Conservation (phyloP, 2,329 filamentous ascomycete genomes). For the Neonectria sp. region DNA sequence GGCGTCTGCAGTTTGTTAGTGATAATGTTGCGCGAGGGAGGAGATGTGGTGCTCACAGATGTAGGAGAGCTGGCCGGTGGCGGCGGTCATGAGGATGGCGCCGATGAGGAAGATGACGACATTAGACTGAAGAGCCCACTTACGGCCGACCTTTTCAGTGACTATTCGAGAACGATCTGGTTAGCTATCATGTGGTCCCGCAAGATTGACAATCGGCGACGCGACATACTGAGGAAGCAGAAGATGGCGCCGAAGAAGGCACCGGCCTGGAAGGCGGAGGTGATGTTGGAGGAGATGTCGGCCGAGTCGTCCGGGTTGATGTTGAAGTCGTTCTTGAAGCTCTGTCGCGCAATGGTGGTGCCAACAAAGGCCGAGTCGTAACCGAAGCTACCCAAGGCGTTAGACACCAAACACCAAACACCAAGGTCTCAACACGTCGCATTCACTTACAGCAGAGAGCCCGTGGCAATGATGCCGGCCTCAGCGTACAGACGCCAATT, state of each 20-base stretch:
- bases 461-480: conserved; percentile 64
- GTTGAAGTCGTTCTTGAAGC: conserved; percentile 61
- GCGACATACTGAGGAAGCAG: conserved; percentile 56
- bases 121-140: conserved; percentile 64
- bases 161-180: conserved; percentile 39
- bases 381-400: conserved; percentile 58
- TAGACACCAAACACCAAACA: conserved; percentile 8
- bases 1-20: conserved; percentile 60
- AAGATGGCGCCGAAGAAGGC: conserved; percentile 68
- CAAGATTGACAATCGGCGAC: not conserved
- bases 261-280: conserved; percentile 63
- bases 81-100: conserved; percentile 59
- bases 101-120: conserved; percentile 62
- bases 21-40: rapidly evolving
- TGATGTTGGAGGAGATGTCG: conserved; percentile 60
- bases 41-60: conserved; percentile 54
- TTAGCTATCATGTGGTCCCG: conserved; percentile 1
- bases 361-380: conserved; percentile 70
- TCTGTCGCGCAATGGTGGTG: conserved; percentile 65
- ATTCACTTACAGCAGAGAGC: conserved; percentile 57
- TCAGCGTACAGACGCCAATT: conserved; percentile 66
- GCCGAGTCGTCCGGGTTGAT: conserved; percentile 49
- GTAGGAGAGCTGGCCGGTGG: conserved; percentile 57
- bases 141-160: conserved; percentile 65
- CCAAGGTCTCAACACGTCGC: not conserved